Base-by-base conservation (phyloP, 139 green algal genomes). In the Chlorella sp. region DNA sequence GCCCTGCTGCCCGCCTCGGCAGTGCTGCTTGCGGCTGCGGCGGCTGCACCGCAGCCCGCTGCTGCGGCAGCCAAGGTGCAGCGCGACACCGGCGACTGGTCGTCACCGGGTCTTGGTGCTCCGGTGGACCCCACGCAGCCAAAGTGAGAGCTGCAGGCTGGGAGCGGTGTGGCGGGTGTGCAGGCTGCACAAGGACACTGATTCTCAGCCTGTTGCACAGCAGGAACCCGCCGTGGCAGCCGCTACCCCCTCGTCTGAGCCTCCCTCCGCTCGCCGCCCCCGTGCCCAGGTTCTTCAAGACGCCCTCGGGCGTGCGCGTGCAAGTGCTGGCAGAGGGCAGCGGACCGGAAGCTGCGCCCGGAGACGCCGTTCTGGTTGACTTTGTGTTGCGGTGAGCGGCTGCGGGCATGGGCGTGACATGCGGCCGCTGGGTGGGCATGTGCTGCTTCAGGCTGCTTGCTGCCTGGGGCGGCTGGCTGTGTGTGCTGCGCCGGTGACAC, bases 281-380 rank as follows among this genome's bases (percentile, higher is more conserved):
- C 44, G n/a, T 13, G n/a, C 62, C 58, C 86, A 88, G 83, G 58
- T 95, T 94, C 44, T 76, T 88, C 44, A 89, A 87, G 82, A 89
- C 87, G 34, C 38, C 78, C 20, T 76, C 41, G 36, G 92, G 90
- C 4, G 87, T 92, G 1, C 86, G 81, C 60, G 58, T 94, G 36
- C 91, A 94, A 82, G 88, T 94, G 79, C 82, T 95, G 46, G 60
- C 78, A 24, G 36, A 65, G 8, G 76, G 58, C n/a, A 28, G 24
- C 24, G 88, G 90, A 5, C 40, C 83, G 0, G 75, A 38, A 16
- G 92, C 87, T 0, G 32, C 74, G 20, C 16, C 58, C 5, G 92
- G 93, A 1, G 91, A 96, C 80, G 43, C 41, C 9, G 90, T 97
- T 16, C 73, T 93, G 1, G 83, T 97, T 14, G 94, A 97, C 68